These are phyloP conservation scores for Termitomyces sp. DNA, from an alignment of 768 basidiomycete species.

Conservation along the genomic window DNA sequence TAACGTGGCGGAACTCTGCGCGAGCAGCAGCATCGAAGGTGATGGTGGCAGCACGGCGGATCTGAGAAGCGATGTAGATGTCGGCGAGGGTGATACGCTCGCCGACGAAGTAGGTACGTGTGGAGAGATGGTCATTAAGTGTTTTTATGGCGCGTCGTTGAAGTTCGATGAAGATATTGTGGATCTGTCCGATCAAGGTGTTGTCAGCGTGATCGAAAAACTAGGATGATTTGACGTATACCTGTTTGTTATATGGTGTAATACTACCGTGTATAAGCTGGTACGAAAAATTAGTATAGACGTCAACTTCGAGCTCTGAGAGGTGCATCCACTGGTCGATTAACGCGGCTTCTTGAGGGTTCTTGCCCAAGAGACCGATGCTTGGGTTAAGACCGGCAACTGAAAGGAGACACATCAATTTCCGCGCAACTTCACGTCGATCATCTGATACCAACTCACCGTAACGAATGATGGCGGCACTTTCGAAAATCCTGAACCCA, in stretches of 20 bases:
- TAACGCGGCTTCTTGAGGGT: slow-evolving; percentile 49
- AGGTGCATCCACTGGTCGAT: slow-evolving; percentile 72
- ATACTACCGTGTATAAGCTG: slow-evolving; percentile 35
- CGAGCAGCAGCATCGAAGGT: slow-evolving; percentile 66
- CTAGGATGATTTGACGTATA: slow-evolving; percentile 22
- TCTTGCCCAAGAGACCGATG: slow-evolving; percentile 55
- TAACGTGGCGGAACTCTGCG: slow-evolving; percentile 62
- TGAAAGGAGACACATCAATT: slow-evolving; percentile 72
- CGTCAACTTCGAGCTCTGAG: slow-evolving; percentile 49
- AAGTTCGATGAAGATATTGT: slow-evolving; percentile 48
- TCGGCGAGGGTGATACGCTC: slow-evolving; percentile 96
- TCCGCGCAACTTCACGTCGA: slow-evolving; percentile 68
- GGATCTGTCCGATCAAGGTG: slow-evolving; percentile 38
- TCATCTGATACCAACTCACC: slow-evolving; percentile 59
- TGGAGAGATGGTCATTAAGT: slow-evolving; percentile 67
- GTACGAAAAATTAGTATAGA: slow-evolving; percentile 20
- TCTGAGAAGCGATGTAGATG: slow-evolving; percentile 58
- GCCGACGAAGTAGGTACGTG: slow-evolving; percentile 85
- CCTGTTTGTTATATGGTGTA: slow-evolving; percentile 62
- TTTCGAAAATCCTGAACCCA: slow-evolving; percentile 79
- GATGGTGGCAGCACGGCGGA: slow-evolving; percentile 41
- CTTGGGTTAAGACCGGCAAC: slow-evolving; percentile 77
- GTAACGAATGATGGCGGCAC: slow-evolving; percentile 77
- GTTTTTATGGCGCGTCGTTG: slow-evolving; percentile 55
- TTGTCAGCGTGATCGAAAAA: not conserved